These are phyloP conservation scores for Fusarium udum DNA, from an alignment of 2,329 filamentous ascomycete genomes.

Conservation along the genomic window DNA sequence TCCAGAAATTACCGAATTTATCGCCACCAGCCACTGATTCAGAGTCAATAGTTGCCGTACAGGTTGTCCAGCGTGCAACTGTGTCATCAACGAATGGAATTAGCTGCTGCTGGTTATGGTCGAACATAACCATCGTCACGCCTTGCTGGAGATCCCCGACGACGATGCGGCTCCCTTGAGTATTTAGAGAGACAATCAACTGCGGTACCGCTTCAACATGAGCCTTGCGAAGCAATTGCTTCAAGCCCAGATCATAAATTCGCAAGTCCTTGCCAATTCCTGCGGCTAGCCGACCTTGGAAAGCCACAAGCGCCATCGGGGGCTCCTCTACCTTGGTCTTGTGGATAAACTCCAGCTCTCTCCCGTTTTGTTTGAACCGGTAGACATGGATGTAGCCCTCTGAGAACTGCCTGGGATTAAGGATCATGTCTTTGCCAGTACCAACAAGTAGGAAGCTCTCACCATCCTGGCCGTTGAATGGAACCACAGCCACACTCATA, in stretches of 20 bases:
- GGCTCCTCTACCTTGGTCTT: conserved; percentile 93
- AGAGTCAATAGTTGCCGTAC: conserved; percentile 94
- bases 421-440: conserved; percentile 87
- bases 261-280: conserved; percentile 84
- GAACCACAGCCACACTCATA: conserved; percentile 82
- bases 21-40: conserved; percentile 94
- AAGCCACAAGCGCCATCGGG: conserved; percentile 83
- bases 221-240: conserved; percentile 89
- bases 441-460: conserved; percentile 96
- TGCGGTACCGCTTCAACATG: conserved; percentile 81
- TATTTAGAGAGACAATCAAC: conserved; percentile 85
- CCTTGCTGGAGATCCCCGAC: conserved; percentile 93
- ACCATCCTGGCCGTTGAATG: conserved; percentile 87
- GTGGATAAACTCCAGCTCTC: conserved; percentile 90
- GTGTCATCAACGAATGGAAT: conserved; percentile 94
- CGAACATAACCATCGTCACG: conserved; percentile 91
- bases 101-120: conserved; percentile 86
- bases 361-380: conserved; percentile 84
- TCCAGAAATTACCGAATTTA: conserved; percentile 97
- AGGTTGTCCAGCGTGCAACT: conserved; percentile 88
- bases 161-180: conserved; percentile 88
- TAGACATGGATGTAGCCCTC: conserved; percentile 93
- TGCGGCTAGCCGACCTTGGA: conserved; percentile 87
- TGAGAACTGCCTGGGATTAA: conserved; percentile 77
- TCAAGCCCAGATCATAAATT: conserved; percentile 92